Evolutionary conservation across 1,284 basidiomycete genomes (phyloP).

Genomic region (Puccinia triticina): DNA sequence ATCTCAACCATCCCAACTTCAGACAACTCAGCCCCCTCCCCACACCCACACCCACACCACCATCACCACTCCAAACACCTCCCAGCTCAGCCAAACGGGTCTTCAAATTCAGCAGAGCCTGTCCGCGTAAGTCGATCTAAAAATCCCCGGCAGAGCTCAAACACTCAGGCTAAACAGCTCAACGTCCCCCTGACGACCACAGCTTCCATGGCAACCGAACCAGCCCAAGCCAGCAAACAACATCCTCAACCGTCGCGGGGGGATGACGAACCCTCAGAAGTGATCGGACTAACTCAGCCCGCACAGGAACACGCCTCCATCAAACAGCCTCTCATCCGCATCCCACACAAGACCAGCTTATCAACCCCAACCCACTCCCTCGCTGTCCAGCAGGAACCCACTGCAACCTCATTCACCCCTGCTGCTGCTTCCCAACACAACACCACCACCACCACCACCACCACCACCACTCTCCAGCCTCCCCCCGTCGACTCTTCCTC

Average conservation of each 20-base stretch:
- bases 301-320: background rate
- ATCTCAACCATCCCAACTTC: slow-evolving; percentile 4
- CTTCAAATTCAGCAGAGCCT: slow-evolving; percentile 18
- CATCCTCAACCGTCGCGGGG: background rate
- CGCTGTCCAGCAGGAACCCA: background rate
- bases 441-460: too few species aligned
- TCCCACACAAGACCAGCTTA: background rate
- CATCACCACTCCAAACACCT: background rate
- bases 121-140: background rate
- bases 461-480: background rate
- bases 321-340: background rate
- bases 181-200: too few species aligned
- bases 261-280: background rate
- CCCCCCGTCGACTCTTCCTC: background rate
- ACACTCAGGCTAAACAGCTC: too few species aligned
- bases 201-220: background rate
- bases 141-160: too few species aligned
- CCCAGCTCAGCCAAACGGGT: background rate
- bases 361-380: background rate
- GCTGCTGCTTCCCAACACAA: background rate
- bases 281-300: background rate
- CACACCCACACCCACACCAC: background rate
- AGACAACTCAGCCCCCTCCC: background rate
- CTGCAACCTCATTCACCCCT: background rate
- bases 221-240: background rate